phyloP scores from a whole-genome alignment of 164 flowering plant species.

The Stephania yunnanensis region DNA sequence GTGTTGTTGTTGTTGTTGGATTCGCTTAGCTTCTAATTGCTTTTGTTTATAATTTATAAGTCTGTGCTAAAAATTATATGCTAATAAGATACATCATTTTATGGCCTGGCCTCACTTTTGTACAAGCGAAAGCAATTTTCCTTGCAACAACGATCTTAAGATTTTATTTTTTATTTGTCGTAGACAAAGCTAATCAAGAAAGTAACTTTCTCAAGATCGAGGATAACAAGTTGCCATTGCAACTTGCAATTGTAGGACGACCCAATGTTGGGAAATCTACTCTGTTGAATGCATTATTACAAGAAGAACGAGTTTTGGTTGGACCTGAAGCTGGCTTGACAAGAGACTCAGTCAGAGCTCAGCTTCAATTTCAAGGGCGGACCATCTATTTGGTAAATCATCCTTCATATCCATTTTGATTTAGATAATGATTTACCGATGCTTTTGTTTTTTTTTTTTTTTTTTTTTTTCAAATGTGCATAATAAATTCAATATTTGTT shows the following conservation, averaged over 20 bases:
- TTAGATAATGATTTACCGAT: too few relatives aligned
- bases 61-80: too few relatives aligned
- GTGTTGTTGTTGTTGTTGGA: too few relatives aligned
- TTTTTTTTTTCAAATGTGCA: too few relatives aligned
- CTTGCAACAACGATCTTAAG: neutral
- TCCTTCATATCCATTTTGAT: neutral
- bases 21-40: too few relatives aligned
- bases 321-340: conserved; percentile 98
- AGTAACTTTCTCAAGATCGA: conserved; percentile 30
- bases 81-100: too few relatives aligned
- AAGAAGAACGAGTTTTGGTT: conserved; percentile 87
- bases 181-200: conserved; percentile 30
- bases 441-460: too few relatives aligned
- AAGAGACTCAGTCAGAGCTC: conserved; percentile 85
- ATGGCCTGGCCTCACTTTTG: neutral
- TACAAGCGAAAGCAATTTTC: neutral
- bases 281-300: conserved; percentile 70
- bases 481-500: too few relatives aligned
- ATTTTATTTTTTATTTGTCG: conserved; percentile 2
- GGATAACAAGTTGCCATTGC: conserved; percentile 69
- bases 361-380: conserved; percentile 68
- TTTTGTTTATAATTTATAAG: too few relatives aligned
- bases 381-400: conserved; percentile 59
- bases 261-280: conserved; percentile 99
- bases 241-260: conserved; percentile 89